phyloP scores from a whole-genome alignment of 345 rosid species.

The Gossypium stocksii region DNA sequence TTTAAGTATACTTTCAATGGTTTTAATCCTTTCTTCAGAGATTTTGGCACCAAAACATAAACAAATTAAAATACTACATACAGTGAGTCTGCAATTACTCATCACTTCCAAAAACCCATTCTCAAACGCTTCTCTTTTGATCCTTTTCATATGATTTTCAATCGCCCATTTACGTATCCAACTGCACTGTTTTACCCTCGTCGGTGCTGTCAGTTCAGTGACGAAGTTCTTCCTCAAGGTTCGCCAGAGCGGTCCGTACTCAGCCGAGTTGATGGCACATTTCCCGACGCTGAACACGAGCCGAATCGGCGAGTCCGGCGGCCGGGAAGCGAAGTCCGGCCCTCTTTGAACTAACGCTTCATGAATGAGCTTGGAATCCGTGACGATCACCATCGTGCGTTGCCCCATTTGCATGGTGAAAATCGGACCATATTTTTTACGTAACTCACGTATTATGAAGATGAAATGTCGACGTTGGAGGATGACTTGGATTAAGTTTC shows the following conservation, averaged over 20 bases:
- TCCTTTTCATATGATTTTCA: constrained; percentile 60
- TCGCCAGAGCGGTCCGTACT: constrained; percentile 82
- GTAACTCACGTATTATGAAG: constrained; percentile 58
- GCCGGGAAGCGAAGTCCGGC: constrained; percentile 62
- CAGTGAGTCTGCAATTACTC: constrained; percentile 64
- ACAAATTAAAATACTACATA: constrained; percentile 76
- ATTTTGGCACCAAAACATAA: constrained; percentile 90
- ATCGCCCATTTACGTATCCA: constrained; percentile 89
- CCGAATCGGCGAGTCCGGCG: constrained; percentile 82
- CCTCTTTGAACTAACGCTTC: constrained; percentile 81
- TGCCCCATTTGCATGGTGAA: constrained; percentile 97
- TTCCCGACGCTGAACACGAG: constrained; percentile 81
- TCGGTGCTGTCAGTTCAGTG: constrained; percentile 63
- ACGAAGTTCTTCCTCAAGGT: constrained; percentile 74
- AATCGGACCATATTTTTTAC: constrained; percentile 72
- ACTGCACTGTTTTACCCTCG: constrained; percentile 68
- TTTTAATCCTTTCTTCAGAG: constrained; percentile 48
- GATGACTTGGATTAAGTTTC: constrained; percentile 70
- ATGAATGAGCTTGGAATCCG: constrained; percentile 76
- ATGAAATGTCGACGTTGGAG: constrained; percentile 76
- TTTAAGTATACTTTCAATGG: constrained; percentile 65
- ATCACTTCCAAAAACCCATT: constrained; percentile 69
- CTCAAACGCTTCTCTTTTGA: constrained; percentile 43
- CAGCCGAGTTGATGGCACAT: constrained; percentile 87
- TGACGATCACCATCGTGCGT: constrained; percentile 73